Conservation (phyloP, 345 rosid genomes). For the Balakata baccata region DNA sequence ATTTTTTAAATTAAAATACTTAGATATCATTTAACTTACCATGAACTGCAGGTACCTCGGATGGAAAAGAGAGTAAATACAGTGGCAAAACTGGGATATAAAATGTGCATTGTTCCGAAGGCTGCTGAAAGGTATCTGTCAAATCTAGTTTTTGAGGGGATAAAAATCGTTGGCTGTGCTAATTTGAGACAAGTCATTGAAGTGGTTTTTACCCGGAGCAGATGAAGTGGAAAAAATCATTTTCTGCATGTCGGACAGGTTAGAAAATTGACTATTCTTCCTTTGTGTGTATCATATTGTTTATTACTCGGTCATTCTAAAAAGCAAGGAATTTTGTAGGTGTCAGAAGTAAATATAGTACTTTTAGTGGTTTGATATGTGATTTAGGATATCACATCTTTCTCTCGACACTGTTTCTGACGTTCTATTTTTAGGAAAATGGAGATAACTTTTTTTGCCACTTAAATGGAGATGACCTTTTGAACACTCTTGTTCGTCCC, state of each 20-base stretch:
- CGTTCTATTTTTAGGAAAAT: too few species aligned
- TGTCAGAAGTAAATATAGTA: background rate
- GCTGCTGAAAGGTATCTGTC: slow-evolving; percentile 48
- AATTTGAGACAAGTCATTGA: slow-evolving; percentile 70
- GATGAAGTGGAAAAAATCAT: slow-evolving; percentile 9
- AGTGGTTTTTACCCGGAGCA: slow-evolving; percentile 39
- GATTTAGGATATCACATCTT: background rate
- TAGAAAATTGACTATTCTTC: background rate
- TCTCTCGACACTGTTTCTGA: too few species aligned
- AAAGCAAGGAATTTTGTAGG: background rate
- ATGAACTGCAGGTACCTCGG: slow-evolving; percentile 52
- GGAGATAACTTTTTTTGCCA: too few species aligned
- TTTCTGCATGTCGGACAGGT: background rate
- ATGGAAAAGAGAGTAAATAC: slow-evolving; percentile 79
- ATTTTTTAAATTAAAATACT: too few species aligned
- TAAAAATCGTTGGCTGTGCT: slow-evolving; percentile 60
- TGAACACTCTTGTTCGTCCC: background rate
- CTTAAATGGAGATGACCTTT: too few species aligned
- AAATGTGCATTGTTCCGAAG: slow-evolving; percentile 66
- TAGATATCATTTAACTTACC: too few species aligned
- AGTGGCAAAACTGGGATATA: slow-evolving; percentile 71
- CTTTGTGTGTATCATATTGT: background rate
- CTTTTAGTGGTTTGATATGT: background rate
- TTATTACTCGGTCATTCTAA: background rate
- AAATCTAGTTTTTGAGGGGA: slow-evolving; percentile 32